Percentiles rank a stretch among this genome's conserved stretches.
Evolutionary conservation across 805 yeast genomes (phyloP).

Genomic region (Lachancea nothofagi): DNA sequence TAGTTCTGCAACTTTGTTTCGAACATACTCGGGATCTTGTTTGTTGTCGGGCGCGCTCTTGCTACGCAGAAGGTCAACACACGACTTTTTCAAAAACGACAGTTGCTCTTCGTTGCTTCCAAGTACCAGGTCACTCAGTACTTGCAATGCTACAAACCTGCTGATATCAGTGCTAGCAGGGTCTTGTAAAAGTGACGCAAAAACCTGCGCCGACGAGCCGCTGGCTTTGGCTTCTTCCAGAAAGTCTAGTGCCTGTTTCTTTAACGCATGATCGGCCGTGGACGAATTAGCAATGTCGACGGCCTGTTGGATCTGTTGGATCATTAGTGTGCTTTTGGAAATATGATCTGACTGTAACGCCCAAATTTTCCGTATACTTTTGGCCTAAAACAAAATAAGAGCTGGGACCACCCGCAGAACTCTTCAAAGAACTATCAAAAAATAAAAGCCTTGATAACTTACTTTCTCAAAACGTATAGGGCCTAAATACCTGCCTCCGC

Average conservation of each 20-base stretch:
- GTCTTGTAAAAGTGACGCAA: slow-evolving; percentile 23
- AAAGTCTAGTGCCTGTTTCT: slow-evolving; percentile 46
- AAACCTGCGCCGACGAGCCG: slow-evolving; percentile 25
- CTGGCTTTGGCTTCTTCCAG: slow-evolving; percentile 26
- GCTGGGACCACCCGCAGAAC: too few species aligned
- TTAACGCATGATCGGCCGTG: slow-evolving; percentile 53
- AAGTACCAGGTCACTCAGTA: slow-evolving; percentile 23
- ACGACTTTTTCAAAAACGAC: slow-evolving; percentile 20
- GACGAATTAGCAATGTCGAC: slow-evolving; percentile 77
- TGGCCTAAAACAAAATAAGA: too few species aligned
- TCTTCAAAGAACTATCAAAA: too few species aligned
- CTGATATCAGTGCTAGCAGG: slow-evolving; percentile 25
- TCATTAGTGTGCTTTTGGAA: not conserved
- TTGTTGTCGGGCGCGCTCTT: slow-evolving; percentile 15
- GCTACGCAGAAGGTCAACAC: slow-evolving; percentile 22
- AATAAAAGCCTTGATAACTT: too few species aligned
- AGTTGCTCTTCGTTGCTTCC: slow-evolving; percentile 14
- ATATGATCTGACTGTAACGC: not conserved
- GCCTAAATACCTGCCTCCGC: not conserved
- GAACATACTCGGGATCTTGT: slow-evolving; percentile 29
- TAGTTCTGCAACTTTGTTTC: slow-evolving; percentile 32
- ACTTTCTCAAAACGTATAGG: too few species aligned
- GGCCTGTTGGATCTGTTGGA: slow-evolving; percentile 74
- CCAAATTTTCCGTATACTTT: not conserved
- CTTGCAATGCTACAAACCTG: slow-evolving; percentile 31